Evolutionary conservation across 2,329 filamentous ascomycete genomes (phyloP), one percentile per base, ranked within the genome.

Genomic region (Zelopaecilomyces penicillatus): DNA sequence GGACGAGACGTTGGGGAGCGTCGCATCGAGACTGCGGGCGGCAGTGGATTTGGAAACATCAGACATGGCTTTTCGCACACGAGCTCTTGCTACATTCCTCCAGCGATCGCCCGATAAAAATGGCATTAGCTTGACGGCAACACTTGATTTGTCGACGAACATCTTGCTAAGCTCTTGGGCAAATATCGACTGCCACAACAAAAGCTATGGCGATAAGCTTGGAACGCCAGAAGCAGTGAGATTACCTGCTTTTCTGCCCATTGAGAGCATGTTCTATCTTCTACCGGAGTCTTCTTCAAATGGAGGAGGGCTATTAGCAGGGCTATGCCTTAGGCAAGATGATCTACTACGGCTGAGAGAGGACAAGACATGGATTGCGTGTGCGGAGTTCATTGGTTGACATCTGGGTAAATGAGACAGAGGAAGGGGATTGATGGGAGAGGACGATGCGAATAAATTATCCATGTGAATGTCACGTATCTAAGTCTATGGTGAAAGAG

Each of bases 121-220:
- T 0, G 47, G 36, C 0, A 50, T 67, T n/a, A 59, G 59, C 1
- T 49, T 70, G 4, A 63, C 59, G 2, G 64, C 63, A 0, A 56
- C 51, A 4, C 43, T 70, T 3, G 61, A 71, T 30, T 50, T 61
- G 0, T 55, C 65, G 0, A 56, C 54, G 0, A 73, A 77, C 34
- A 57, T 79, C 3, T 69, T 72, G 63, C 48, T 80, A 5, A 78
- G 71, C 46, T 79, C 74, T 1, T 80, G 75, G 76, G 65, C 67
- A 1, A 71, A 73, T 42, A 54, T 73, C 3, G 57, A 66, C 4
- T 62, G 59, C 11, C 73, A 71, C 49, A 57, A 65, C 0, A 57
- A 70, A 5, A 70, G 76, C 37, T 79, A 80, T 44, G 61, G 62
- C 0, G 50, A 68, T 2, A 67, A 65, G 0, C 50, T 78, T 3